Evolutionary conservation across 495 filamentous ascomycete species (phyloP).

Genomic region (Penicillium malachiteum): DNA sequence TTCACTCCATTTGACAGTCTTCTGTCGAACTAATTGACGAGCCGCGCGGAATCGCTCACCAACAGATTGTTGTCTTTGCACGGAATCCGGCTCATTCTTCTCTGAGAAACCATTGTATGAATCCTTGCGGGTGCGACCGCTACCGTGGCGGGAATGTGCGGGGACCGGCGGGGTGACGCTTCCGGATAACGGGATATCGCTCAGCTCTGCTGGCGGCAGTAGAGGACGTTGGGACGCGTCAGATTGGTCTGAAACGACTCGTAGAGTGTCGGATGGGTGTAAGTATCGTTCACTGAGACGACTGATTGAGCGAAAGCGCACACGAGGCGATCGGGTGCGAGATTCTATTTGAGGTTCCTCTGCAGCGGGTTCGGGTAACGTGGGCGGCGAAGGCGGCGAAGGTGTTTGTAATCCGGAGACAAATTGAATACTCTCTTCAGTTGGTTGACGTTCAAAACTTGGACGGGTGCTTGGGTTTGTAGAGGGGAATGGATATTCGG

Average conservation of each 20-base stretch:
- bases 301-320: conserved; percentile 29
- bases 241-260: conserved; percentile 7
- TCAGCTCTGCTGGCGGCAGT: conserved; percentile 17
- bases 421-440: conserved; percentile 19
- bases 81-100: conserved; percentile 11
- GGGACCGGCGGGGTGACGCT: conserved; percentile 30
- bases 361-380: neutral
- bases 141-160: conserved; percentile 20
- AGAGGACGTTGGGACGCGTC: conserved; percentile 17
- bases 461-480: conserved; percentile 7
- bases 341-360: neutral
- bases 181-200: conserved; percentile 20
- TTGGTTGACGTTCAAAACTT: conserved; percentile 18
- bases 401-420: conserved; percentile 11
- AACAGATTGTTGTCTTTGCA: conserved; percentile 20
- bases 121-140: conserved; percentile 8
- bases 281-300: conserved; percentile 13
- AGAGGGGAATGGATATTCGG: conserved; percentile 22
- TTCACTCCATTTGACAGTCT: conserved; percentile 33
- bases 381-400: neutral
- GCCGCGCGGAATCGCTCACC: conserved; percentile 33
- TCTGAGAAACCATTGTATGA: neutral
- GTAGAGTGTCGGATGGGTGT: conserved; percentile 3
- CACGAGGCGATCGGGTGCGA: conserved; percentile 19
- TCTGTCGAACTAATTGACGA: conserved; percentile 37